Percentiles rank a stretch among this genome's conserved stretches.
Evolutionary conservation across 2,329 filamentous ascomycete genomes (phyloP).

Genomic region (Bisporella sp.): DNA sequence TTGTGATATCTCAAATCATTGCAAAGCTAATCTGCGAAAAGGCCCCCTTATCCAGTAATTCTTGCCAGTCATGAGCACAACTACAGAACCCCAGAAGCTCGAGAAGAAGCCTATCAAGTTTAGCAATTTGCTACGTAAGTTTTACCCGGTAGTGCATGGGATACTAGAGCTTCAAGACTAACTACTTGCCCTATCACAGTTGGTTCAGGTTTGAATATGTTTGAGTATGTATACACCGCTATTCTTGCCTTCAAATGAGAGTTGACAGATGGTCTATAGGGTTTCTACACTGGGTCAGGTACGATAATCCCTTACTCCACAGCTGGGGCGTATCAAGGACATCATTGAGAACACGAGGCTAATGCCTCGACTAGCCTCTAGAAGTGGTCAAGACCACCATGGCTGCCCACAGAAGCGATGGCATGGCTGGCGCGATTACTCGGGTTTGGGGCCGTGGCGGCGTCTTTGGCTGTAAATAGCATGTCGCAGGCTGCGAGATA

Average conservation of each 20-base stretch:
- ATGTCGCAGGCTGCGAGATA: background rate
- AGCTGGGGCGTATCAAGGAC: no score
- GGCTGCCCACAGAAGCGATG: slow-evolving; percentile 90
- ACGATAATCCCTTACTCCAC: no score
- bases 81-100: slow-evolving; percentile 29
- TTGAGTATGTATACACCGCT: background rate
- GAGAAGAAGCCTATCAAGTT: slow-evolving; percentile 99
- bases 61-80: slow-evolving; percentile 59
- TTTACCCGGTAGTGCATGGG: background rate
- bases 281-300: slow-evolving; percentile 56
- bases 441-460: slow-evolving; percentile 94
- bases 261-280: slow-evolving; percentile 20
- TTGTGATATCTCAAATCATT: background rate
- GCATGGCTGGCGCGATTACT: slow-evolving; percentile 71
- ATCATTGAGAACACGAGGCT: slow-evolving; percentile 28
- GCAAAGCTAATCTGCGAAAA: slow-evolving; percentile 55
- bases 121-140: slow-evolving; percentile 72
- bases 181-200: background rate
- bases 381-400: slow-evolving; percentile 99
- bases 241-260: no score
- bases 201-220: background rate
- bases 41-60: slow-evolving; percentile 95
- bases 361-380: slow-evolving; percentile 57
- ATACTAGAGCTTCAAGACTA: background rate
- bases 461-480: slow-evolving; percentile 76